Conservation (phyloP, 805 yeast species). For the Suhomyces prunicola region DNA sequence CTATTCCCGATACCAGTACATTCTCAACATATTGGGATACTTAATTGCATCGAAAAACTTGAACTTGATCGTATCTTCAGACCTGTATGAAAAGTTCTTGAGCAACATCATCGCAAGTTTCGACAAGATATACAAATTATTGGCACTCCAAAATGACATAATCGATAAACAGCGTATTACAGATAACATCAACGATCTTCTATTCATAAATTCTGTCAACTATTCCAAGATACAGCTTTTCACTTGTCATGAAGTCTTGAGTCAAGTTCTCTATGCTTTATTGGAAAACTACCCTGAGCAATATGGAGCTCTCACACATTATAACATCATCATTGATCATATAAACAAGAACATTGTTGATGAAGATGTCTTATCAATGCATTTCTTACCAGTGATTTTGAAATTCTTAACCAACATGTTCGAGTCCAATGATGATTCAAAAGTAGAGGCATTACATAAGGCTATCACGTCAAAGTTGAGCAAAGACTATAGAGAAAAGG, state of each 20-base stretch:
- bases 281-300: constrained; percentile 34
- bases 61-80: constrained; percentile 18
- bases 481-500: constrained; percentile 20
- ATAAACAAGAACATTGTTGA: constrained; percentile 45
- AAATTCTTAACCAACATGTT: constrained; percentile 40
- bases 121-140: constrained; percentile 52
- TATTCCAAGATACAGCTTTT: constrained; percentile 63
- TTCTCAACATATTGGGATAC: constrained; percentile 59
- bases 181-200: constrained; percentile 47
- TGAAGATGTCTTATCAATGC: constrained; percentile 62
- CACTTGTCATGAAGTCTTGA: constrained; percentile 66
- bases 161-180: constrained; percentile 47
- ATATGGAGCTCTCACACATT: constrained; percentile 30
- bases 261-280: constrained; percentile 59
- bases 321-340: constrained; percentile 42
- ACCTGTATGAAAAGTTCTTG: constrained; percentile 21
- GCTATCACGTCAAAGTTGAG: constrained; percentile 34
- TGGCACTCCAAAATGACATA: constrained; percentile 51
- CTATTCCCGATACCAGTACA: constrained; percentile 65
- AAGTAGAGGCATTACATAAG: constrained; percentile 34
- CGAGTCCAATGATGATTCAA: constrained; percentile 37
- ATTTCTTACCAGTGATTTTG: constrained; percentile 61
- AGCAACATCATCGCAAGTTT: constrained; percentile 53
- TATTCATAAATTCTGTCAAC: constrained; percentile 37
- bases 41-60: constrained; percentile 21